Percentiles rank a stretch among this genome's conserved stretches.
phyloP scores from a whole-genome alignment of 106 monocot species.

The Chionographis japonica region DNA sequence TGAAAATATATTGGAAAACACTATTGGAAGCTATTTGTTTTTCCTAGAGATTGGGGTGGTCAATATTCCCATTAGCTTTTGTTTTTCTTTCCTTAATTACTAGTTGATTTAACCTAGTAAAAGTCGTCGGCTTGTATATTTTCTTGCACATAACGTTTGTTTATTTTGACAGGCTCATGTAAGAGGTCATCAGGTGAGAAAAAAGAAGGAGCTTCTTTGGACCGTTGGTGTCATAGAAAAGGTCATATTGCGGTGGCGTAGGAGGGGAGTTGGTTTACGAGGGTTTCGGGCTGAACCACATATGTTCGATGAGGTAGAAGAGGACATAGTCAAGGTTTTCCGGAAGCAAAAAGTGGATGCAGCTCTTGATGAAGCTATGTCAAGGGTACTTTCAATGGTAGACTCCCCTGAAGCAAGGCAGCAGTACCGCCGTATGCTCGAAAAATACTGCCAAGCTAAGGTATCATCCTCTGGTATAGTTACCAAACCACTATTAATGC shows the following conservation, averaged over 20 bases:
- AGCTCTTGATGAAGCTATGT: constrained; percentile 49
- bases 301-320: constrained; percentile 22
- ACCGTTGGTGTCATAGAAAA: constrained; percentile 38
- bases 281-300: constrained; percentile 24
- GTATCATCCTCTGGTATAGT: constrained; percentile 21
- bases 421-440: constrained; percentile 71
- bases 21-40: too few relatives aligned
- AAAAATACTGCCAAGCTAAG: constrained; percentile 47
- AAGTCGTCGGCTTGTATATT: too few relatives aligned
- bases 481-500: too few relatives aligned
- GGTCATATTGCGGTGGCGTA: constrained; percentile 39
- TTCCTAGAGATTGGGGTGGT: too few relatives aligned
- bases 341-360: constrained; percentile 57
- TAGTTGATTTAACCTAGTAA: too few relatives aligned
- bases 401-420: constrained; percentile 48
- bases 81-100: too few relatives aligned
- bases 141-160: not conserved
- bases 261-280: constrained; percentile 33
- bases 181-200: constrained; percentile 40
- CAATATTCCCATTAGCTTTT: too few relatives aligned
- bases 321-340: constrained; percentile 60
- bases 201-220: constrained; percentile 26
- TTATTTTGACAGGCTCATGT: constrained; percentile 34
- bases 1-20: too few relatives aligned
- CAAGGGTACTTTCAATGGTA: constrained; percentile 58